Conservation (phyloP, 768 basidiomycete genomes). For the Tylopilus felleus region DNA sequence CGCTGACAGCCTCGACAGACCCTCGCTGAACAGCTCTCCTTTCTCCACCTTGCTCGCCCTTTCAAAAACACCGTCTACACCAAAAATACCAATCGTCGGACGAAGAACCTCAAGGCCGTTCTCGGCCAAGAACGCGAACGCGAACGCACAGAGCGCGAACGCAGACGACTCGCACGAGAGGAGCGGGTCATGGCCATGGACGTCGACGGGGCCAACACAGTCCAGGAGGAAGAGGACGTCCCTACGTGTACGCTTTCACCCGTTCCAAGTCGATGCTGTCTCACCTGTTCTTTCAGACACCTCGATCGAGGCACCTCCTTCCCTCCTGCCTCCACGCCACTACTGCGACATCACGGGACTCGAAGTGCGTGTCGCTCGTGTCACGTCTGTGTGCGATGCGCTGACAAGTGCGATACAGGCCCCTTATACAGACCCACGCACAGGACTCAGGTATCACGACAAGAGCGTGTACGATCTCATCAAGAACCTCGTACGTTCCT, state of each 20-base stretch:
- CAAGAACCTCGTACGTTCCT: conserved; percentile 56
- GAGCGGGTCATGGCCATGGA: conserved; percentile 49
- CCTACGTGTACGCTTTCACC: conserved; percentile 57
- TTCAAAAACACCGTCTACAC: conserved; percentile 75
- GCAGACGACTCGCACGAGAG: conserved; percentile 46
- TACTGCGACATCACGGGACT: conserved; percentile 88
- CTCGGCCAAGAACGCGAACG: conserved; percentile 76
- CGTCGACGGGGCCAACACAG: conserved; percentile 39
- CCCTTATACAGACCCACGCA: conserved; percentile 80
- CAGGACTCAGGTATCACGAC: conserved; percentile 78
- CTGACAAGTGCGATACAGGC: conserved; percentile 37
- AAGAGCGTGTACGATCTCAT: conserved; percentile 84
- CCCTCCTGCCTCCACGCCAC: conserved; percentile 67
- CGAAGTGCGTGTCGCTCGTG: conserved; percentile 43
- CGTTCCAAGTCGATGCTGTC: neutral
- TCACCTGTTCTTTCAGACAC: conserved; percentile 57
- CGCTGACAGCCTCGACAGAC: conserved; percentile 40
- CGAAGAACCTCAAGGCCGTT: conserved; percentile 78
- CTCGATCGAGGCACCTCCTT: conserved; percentile 84
- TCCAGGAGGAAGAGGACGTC: conserved; percentile 59
- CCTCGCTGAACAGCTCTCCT: conserved; percentile 71
- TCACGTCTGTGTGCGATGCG: no score
- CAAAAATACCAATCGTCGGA: conserved; percentile 67
- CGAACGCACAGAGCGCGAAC: conserved; percentile 65
- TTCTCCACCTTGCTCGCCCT: conserved; percentile 62